Conservation (phyloP, 768 basidiomycete species). For the Tulasnella calospora region DNA sequence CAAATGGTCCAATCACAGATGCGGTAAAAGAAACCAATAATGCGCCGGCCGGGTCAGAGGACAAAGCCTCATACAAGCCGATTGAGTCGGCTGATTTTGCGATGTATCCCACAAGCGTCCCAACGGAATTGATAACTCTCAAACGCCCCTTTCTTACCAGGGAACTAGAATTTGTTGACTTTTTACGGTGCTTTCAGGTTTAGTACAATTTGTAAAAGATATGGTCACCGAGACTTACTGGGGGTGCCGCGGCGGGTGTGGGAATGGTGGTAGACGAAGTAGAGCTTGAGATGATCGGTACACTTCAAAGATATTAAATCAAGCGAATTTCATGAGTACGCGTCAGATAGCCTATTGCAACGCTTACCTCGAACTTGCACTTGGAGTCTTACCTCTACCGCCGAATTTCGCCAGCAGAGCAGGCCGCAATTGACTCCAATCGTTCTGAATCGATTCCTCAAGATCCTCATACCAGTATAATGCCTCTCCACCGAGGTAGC, state of each 20-base stretch:
- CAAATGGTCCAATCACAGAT: neutral
- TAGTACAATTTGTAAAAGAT: too few species aligned
- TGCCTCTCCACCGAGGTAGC: neutral
- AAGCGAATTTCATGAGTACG: too few species aligned
- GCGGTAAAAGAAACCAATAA: too few species aligned
- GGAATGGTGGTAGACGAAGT: neutral
- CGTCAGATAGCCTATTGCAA: too few species aligned
- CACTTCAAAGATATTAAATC: too few species aligned
- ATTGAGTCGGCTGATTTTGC: neutral
- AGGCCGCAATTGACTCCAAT: neutral
- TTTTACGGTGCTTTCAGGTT: too few species aligned
- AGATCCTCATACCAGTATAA: slow-evolving; percentile 6
- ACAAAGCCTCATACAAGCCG: neutral
- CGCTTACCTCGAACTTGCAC: neutral
- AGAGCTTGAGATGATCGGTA: neutral
- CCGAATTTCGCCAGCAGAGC: neutral
- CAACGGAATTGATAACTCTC: neutral
- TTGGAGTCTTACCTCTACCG: neutral
- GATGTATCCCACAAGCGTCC: neutral
- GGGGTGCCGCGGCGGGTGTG: neutral
- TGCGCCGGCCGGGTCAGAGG: neutral
- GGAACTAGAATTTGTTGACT: too few species aligned
- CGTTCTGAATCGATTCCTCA: neutral
- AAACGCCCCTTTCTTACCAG: neutral
- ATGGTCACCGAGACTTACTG: too few species aligned